Conservation (phyloP, 1,284 basidiomycete species). For the Ustanciosporium gigantosporum region DNA sequence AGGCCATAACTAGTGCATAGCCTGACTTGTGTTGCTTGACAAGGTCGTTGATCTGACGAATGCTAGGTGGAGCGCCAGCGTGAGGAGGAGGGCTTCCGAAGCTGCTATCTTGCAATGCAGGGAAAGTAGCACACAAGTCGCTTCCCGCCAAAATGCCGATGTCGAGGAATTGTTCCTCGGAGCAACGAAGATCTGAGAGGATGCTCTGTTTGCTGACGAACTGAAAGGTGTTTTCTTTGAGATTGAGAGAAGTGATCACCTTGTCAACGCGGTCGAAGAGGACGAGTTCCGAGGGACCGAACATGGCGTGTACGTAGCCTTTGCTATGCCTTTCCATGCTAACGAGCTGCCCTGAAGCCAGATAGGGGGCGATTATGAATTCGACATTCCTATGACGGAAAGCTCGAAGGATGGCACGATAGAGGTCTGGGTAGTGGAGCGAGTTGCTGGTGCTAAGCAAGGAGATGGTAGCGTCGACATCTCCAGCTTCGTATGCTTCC, state of each 20-base stretch:
- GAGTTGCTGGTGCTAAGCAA: constrained; percentile 75
- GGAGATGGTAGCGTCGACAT: constrained; percentile 79
- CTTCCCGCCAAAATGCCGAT: constrained; percentile 88
- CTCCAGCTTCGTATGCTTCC: constrained; percentile 56
- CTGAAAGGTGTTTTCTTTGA: constrained; percentile 67
- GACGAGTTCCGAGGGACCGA: constrained; percentile 84
- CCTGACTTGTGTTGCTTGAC: constrained; percentile 53
- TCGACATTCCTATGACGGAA: constrained; percentile 95
- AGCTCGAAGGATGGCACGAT: constrained; percentile 86
- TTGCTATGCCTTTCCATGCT: constrained; percentile 92
- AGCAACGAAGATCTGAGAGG: constrained; percentile 74
- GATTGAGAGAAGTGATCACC: constrained; percentile 79
- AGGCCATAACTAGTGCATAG: constrained; percentile 46
- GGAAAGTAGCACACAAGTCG: constrained; percentile 80
- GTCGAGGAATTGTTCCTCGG: constrained; percentile 92
- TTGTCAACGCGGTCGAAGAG: constrained; percentile 84
- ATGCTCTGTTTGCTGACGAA: constrained; percentile 81
- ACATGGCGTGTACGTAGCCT: constrained; percentile 92
- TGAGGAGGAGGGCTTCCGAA: constrained; percentile 30
- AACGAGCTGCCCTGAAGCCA: constrained; percentile 87
- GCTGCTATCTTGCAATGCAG: constrained; percentile 69
- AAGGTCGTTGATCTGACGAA: constrained; percentile 63
- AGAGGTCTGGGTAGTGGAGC: constrained; percentile 72
- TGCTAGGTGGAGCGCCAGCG: constrained; percentile 36
- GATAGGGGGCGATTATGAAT: constrained; percentile 92